A percentile compares a stretch with the other conserved stretches of the same genome.
phyloP scores from a whole-genome alignment of 768 basidiomycete genomes.

The Naganishia friedmannii region DNA sequence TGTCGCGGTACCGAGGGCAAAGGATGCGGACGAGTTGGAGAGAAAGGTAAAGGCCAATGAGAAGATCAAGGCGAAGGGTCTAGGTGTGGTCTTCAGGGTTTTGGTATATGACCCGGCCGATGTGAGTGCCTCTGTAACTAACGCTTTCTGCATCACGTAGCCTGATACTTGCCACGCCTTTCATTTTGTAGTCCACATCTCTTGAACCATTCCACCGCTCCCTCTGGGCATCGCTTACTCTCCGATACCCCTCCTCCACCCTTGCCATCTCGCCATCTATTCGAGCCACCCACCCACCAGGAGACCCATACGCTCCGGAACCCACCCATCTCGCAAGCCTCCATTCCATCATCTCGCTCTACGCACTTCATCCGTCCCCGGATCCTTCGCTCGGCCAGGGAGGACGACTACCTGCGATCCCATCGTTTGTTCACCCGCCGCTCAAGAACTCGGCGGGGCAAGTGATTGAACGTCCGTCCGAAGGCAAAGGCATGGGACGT shows the following conservation, averaged over 20 bases:
- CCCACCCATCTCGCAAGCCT: slow-evolving; percentile 38
- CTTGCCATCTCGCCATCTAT: neutral
- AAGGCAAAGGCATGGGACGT: neutral
- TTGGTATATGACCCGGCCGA: slow-evolving; percentile 49
- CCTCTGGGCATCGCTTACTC: slow-evolving; percentile 45
- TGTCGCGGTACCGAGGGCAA: slow-evolving; percentile 44
- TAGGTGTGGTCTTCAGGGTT: slow-evolving; percentile 40
- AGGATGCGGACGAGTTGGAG: slow-evolving; percentile 48
- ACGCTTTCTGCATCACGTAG: slow-evolving; percentile 19
- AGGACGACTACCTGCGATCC: slow-evolving; percentile 42
- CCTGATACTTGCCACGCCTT: neutral
- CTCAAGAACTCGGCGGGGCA: slow-evolving; percentile 32
- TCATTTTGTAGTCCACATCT: slow-evolving; percentile 37
- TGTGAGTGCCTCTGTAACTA: slow-evolving; percentile 39
- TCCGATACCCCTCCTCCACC: slow-evolving; percentile 41
- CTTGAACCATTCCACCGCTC: slow-evolving; percentile 50
- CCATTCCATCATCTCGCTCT: slow-evolving; percentile 48
- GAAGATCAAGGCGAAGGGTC: slow-evolving; percentile 20
- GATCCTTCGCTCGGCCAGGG: slow-evolving; percentile 38
- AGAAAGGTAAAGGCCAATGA: slow-evolving; percentile 33
- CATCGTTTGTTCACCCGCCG: slow-evolving; percentile 38
- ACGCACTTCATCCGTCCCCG: slow-evolving; percentile 46
- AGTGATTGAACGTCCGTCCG: slow-evolving; percentile 24
- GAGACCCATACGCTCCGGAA: slow-evolving; percentile 45
- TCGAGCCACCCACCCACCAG: slow-evolving; percentile 28